Conservation (phyloP, 805 yeast species). For the Teunomyces kruisii region DNA sequence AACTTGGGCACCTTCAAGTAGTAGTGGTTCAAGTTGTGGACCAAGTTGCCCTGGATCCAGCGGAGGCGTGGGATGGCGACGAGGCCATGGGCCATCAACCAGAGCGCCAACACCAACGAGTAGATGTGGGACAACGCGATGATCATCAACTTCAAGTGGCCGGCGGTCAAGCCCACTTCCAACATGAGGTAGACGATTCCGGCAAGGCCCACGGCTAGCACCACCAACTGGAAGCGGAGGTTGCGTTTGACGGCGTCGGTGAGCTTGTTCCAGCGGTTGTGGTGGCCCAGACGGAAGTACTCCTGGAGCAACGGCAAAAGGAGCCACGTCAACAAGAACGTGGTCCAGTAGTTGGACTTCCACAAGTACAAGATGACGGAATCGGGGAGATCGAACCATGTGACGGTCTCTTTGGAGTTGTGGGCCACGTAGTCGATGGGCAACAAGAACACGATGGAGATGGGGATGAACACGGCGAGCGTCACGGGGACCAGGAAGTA, state of each 20-base stretch:
- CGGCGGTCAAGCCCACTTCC: conserved; percentile 52
- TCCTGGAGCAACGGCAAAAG: conserved; percentile 71
- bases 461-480: conserved; percentile 69
- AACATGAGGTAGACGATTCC: conserved; percentile 61
- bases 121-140: conserved; percentile 79
- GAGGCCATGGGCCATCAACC: conserved; percentile 85
- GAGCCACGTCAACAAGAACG: conserved; percentile 78
- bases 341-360: conserved; percentile 78
- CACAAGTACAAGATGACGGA: conserved; percentile 55
- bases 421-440: conserved; percentile 74
- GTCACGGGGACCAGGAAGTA: conserved; percentile 49
- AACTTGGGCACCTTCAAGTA: conserved; percentile 58
- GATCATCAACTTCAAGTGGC: conserved; percentile 61
- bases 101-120: conserved; percentile 68
- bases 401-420: conserved; percentile 29
- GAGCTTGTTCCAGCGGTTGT: conserved; percentile 45
- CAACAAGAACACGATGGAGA: conserved; percentile 68
- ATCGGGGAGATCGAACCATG: conserved; percentile 48
- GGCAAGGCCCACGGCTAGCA: conserved; percentile 50
- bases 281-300: conserved; percentile 70
- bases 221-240: conserved; percentile 57
- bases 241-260: conserved; percentile 58
- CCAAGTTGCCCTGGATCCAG: conserved; percentile 37
- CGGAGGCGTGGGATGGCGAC: conserved; percentile 59
- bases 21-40: conserved; percentile 28